These are phyloP conservation scores for Mollisia scopiformis DNA, from an alignment of 2,329 filamentous ascomycete genomes.

Conservation along the genomic window DNA sequence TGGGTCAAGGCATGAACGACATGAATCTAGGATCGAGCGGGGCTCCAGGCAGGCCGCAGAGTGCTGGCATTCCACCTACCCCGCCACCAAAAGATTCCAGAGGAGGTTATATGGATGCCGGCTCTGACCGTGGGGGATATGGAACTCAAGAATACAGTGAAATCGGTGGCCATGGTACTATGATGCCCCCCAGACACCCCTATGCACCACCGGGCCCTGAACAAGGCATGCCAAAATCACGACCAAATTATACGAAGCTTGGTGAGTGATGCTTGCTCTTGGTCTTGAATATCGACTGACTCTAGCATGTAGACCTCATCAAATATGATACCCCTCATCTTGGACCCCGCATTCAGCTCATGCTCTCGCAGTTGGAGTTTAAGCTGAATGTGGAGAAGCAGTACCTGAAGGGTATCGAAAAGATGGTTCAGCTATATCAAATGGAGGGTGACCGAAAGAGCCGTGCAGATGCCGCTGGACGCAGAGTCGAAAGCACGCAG, in stretches of 20 bases:
- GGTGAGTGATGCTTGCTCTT: slow-evolving; percentile 57
- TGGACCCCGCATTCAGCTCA: slow-evolving; percentile 96
- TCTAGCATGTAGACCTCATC: slow-evolving; percentile 75
- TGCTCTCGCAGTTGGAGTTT: slow-evolving; percentile 98
- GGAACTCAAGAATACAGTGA: slow-evolving; percentile 59
- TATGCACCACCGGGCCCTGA: slow-evolving; percentile 75
- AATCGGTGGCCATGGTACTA: slow-evolving; percentile 66
- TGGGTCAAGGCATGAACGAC: slow-evolving; percentile 67
- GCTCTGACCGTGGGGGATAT: slow-evolving; percentile 64
- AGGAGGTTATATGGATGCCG: slow-evolving; percentile 47
- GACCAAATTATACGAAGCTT: slow-evolving; percentile 94
- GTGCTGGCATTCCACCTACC: slow-evolving; percentile 55
- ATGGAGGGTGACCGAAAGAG: slow-evolving; percentile 98
- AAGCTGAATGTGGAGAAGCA: slow-evolving; percentile 99
- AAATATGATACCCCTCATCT: slow-evolving; percentile 97
- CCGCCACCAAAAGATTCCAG: slow-evolving; percentile 76
- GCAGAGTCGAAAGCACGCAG: slow-evolving; percentile 92
- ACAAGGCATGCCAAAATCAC: slow-evolving; percentile 68
- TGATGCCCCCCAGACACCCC: slow-evolving; percentile 81
- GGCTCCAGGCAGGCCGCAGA: slow-evolving; percentile 46
- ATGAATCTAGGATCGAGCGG: slow-evolving; percentile 60
- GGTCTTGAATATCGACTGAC: slow-evolving; percentile 19
- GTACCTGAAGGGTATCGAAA: slow-evolving; percentile 98
- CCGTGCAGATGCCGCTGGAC: slow-evolving; percentile 86
- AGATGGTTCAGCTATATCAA: slow-evolving; percentile 97